Base-by-base conservation (phyloP, 2,329 filamentous ascomycete genomes). In the Hypoxylon sp. region DNA sequence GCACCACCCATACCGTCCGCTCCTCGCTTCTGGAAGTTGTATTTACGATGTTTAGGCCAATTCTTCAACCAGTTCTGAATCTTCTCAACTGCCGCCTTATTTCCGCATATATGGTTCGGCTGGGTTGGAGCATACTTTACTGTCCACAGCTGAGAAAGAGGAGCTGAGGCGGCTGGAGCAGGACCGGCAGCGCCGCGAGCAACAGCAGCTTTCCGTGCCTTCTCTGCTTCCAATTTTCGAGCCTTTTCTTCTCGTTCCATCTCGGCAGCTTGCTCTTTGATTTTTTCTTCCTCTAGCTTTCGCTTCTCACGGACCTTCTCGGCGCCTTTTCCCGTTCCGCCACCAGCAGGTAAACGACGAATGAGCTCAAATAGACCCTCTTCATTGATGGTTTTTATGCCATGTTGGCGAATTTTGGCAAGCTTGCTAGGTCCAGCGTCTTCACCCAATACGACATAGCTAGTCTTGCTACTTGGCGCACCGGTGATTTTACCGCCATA, bases 401-500 rank as follows among this genome's bases (percentile, higher is more conserved):
- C 88, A 72, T 91, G 82, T 18, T 93, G 86, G 60, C 87, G 84
- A 71, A 99, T 98, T 71, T 94, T 97, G 70, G 90, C 84, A 40
- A 99, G 83, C 77, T 99, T 99, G 78, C 91, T 96, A 0, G 96
- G 96, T 0, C 96, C 96, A 22, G 96, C 96, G 77, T 98, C 96
- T 24, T 86, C 86, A 44, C 96, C 96, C 2, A 99, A 85, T 14
- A 99, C 92, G 46, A 99, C 93, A 75, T 93, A 99, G 74, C 87
- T 96, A 0, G 96, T 99, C 79, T 97, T 98, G 74, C 90, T 91
- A 76, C 95, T 98, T 18, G 96, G 96, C 4, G 88, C 90, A 8
- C 83, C 84, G 8, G 91, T 97, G 22, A 97, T 89, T 79, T 97
- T 98, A 55, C 96, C 96, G 42, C 96, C 96, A 77, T 97, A 96